Evolutionary conservation across 148 eudicot genomes (phyloP), one percentile per base, ranked within the genome.

Genomic region (Vaccinium corymbosum): DNA sequence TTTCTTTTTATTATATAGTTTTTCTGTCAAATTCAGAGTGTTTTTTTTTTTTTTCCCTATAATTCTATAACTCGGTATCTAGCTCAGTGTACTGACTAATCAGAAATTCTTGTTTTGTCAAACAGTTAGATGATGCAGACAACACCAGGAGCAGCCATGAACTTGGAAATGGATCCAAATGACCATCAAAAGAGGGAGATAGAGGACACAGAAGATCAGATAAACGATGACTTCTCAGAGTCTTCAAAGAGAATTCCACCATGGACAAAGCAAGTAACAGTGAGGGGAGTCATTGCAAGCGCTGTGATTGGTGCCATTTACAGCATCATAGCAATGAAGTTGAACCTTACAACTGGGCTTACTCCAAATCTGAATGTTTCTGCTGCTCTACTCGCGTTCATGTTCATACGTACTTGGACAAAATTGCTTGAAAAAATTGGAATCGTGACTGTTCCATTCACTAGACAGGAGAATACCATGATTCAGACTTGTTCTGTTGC

Each of bases 401-500:
- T 95, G 38, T 87, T 94, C 84, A 83, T 95, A 8, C 84, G 89
- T 6, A 66, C 86, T 2, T 94, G 96, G 95, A 89, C 87, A 2
- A 92, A 91, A 82, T 4, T 93, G 19, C 81, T 92, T 13, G 80
- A 88, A n/a, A 93, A 89, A 75, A 48, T 76, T 10, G 98, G 98
- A 11, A 70, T 93, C 53, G 78, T 86, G 15, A 85, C 94, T 0
- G 83, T 68, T 80, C 98, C 98, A 1, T 95, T 95, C 80, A 94
- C 98, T 16, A 86, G 89, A 72, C 98, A 95, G 85, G 98, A 95
- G 88, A 95, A 95, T 25, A 93, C 98, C 62, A 95, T 95, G 95
- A 94, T 95, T 57, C 98, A 94, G 82, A 95, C 98, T 2, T 93
- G 92, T 85, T 90, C 93, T 1, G 98, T 95, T 66, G 98, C 98